phyloP scores from a whole-genome alignment of 768 basidiomycete species.

The Tremella yokohamensis region DNA sequence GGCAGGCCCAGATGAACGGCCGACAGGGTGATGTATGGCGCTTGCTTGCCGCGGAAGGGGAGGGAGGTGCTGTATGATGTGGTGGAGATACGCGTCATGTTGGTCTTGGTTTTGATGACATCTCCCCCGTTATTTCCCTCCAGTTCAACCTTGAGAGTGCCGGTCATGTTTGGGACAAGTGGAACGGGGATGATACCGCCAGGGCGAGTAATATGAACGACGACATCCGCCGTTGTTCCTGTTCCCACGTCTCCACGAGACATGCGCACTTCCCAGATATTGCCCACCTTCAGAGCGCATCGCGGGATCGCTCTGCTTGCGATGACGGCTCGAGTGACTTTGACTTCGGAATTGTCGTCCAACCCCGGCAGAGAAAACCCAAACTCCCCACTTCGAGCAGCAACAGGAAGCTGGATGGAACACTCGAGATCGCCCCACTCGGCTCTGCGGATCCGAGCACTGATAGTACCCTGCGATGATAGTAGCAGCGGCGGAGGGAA shows the following conservation, averaged over 20 bases:
- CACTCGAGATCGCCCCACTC: neutral
- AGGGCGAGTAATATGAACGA: neutral
- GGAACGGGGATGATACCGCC: conserved; percentile 15
- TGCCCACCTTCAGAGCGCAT: too few species aligned
- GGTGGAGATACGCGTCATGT: neutral
- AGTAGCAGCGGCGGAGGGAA: neutral
- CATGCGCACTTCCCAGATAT: too few species aligned
- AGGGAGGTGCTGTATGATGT: conserved; percentile 4
- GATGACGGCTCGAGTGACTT: too few species aligned
- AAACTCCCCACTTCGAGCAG: too few species aligned
- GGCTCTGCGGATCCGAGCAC: neutral
- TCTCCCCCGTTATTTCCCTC: conserved; percentile 20
- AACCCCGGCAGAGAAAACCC: too few species aligned
- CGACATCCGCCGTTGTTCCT: too few species aligned
- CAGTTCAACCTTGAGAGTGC: conserved; percentile 18
- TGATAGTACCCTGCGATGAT: neutral
- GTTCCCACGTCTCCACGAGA: too few species aligned
- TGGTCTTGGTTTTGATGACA: conserved; percentile 5
- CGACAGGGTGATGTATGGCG: neutral
- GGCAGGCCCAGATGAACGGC: neutral
- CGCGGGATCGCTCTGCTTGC: too few species aligned
- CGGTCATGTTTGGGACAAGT: conserved; percentile 4
- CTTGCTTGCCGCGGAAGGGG: neutral
- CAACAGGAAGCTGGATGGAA: too few species aligned
- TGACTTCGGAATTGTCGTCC: too few species aligned